Evolutionary conservation across 306 rosid species (phyloP), one percentile per base, ranked within the genome.

Genomic region (Lotus japonicus): DNA sequence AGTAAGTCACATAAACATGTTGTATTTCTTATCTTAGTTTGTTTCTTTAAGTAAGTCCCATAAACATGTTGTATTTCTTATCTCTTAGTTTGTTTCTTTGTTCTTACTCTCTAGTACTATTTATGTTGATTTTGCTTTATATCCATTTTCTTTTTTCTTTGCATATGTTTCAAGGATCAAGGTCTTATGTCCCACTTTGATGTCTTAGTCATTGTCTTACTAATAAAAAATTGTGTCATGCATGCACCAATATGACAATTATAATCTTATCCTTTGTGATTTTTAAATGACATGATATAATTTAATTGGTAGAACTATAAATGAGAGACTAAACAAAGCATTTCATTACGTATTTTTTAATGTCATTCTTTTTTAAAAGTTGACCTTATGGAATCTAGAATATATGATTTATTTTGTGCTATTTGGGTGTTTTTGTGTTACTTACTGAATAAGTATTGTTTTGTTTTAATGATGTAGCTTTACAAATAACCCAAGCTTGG

Each of bases 401-500:
- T n/a, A n/a, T 48, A 58, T 11, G 38, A 8, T 36, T 16, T 26
- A 49, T 70, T 61, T 45, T 71, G n/a, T 8, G 31, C 15, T 8
- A 46, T n/a, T 6, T 71, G 49, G 31, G 0, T 48, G 11, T 43
- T 58, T 44, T 42, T 35, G 39, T 6, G 33, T 69, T 71, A n/a
- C 49, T 18, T 23, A 38, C n/a, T 73, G 82, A 61, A 43, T 70
- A 36, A 79, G 12, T 38, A 7, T 38, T 65, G 11, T 57, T 66
- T 62, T 79, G 68, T 79, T 71, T 75, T 46, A 44, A 71, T 76
- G 19, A 2, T 84, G 79, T 66, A 92, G 97, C 91, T 92, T 92
- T 69, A 90, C 84, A 78, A 86, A 90, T 58, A 92, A 92, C 82
- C 96, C 80, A 51, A 84, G 94, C 41, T 78, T 92, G 72, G 98